Base-by-base conservation (phyloP, 495 filamentous ascomycete genomes). In the Neurospora africana region DNA sequence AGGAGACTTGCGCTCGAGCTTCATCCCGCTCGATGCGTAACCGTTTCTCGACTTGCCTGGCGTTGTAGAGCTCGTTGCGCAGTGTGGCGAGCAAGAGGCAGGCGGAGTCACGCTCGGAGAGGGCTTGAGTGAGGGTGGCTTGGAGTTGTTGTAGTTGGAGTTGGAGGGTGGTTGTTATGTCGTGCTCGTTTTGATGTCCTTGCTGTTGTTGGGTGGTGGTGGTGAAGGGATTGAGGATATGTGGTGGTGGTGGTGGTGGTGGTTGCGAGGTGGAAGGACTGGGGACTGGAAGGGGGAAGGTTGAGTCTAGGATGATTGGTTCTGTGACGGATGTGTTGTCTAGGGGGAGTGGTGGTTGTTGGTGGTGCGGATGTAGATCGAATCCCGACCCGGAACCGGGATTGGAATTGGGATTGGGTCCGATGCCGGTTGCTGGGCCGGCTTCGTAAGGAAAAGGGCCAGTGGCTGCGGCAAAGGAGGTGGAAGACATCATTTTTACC, bases 1-100 rank as follows among this genome's bases (percentile, higher is more conserved):
- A 76, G 17, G 47, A 65, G 0, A 74, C 74, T 68, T 76, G 75
- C 5, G 37, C 33, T 5, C 75, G 69, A 1, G 74, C 77, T 68
- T 79, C 78, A 39, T 78, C 77, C 2, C 75, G 73, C 61, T 79
- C 78, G 2, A 69, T 72, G 43, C 78, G 72, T 19, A 79, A 43
- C 19, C 77, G 74, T 68, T 77, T 77, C 35, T 75, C 75, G 4
- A 73, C 43, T 67, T 77, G 77, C 3, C 74, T 70, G 7, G 77
- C 75, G 5, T 77, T 68, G 69, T 79, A 79, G 8, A 79, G 65
- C 68, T 78, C 77, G 77, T 79, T 79, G 23, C 73, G 73, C 2
- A 78, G 68, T 5, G 75, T 68, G 19, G 75, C 75, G 1, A 77
- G 69, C 27, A 72, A 71, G 40, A 79, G 65, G 19, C 72, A 71